Evolutionary conservation across 768 basidiomycete genomes (phyloP).

Genomic region (Solioccasus polychromus): DNA sequence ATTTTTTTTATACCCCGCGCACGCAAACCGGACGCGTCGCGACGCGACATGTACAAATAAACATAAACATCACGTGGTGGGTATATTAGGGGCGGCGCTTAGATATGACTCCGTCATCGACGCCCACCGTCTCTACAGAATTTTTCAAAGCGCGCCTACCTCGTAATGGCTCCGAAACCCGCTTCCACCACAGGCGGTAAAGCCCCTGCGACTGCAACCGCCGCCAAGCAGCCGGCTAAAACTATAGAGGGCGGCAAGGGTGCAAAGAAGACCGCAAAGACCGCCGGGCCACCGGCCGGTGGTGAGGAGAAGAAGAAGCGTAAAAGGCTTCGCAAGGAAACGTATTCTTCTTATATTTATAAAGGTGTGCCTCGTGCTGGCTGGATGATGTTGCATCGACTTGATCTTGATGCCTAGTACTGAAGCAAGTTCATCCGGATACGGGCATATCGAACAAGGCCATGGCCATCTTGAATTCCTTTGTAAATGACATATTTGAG

Average conservation of each 20-base stretch:
- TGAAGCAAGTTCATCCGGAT: slow-evolving; percentile 97
- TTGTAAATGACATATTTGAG: slow-evolving; percentile 94
- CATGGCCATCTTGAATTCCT: slow-evolving; percentile 94
- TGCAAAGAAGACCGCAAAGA: slow-evolving; percentile 71
- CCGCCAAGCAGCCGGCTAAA: slow-evolving; percentile 64
- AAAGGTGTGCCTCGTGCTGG: slow-evolving; percentile 52
- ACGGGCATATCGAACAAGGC: slow-evolving; percentile 99
- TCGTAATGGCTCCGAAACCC: slow-evolving; percentile 54
- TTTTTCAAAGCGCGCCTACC: not conserved
- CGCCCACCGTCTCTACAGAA: slow-evolving; percentile 17
- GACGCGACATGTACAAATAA: slow-evolving; percentile 33
- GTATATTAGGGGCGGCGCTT: slow-evolving; percentile 34
- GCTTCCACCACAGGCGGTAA: slow-evolving; percentile 69
- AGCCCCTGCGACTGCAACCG: slow-evolving; percentile 55
- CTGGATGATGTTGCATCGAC: not conserved
- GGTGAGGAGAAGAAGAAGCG: slow-evolving; percentile 86
- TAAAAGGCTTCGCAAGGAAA: slow-evolving; percentile 84
- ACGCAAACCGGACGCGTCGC: slow-evolving; percentile 38
- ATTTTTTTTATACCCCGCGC: slow-evolving; percentile 21
- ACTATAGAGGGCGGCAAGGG: slow-evolving; percentile 56
- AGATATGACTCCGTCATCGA: slow-evolving; percentile 4
- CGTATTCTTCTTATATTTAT: slow-evolving; percentile 91
- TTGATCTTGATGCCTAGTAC: slow-evolving; percentile 47
- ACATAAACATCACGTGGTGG: slow-evolving; percentile 28
- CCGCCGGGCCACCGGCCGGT: slow-evolving; percentile 51